Base-by-base conservation (phyloP, 306 rosid genomes). In the Cicer arietinum region DNA sequence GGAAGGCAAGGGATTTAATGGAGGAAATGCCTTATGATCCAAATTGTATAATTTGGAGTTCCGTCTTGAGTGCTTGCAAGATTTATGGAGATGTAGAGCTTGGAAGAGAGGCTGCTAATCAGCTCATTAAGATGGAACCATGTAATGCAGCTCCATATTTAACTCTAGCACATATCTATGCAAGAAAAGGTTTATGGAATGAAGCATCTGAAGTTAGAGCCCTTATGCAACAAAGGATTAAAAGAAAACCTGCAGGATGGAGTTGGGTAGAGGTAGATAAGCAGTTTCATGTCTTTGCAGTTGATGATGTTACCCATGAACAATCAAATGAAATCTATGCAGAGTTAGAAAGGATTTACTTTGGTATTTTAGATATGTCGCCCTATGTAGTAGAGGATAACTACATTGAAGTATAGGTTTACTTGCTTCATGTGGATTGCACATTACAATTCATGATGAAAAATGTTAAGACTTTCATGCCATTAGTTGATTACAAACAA, bases 11-110 rank as follows among this genome's bases (percentile, higher is more conserved):
- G 84, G 86, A 80, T 75, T 76, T 88, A 75, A 77, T 88, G 82
- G 86, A 80, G 53, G 74, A 81, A 79, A 90, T 85, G 91, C 92
- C 96, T 69, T 85, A 61, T 74, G 79, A 76, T 70, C 85, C 96
- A 64, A 85, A 85, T 76, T 52, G 76, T 77, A 82, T 90, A 41
- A 86, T 90, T 9, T 90, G 89, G 90, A 86, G 86, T 73, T 88
- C 89, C 39, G 50, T 85, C 47, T 80, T 88, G 72, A 71, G 87
- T 73, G 84, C 83, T 63, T 86, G 92, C 75, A 80, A 85, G 69
- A 84, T 83, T 60, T 81, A 86, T 57, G 92, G 83, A 64, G 86
- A 88, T 68, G 78, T 85, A 35, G 88, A 90, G 61, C 84, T 81
- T 30, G 95, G 92, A 59, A 82, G 68, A 76, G 86, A 85, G 79